Evolutionary conservation across 2,329 filamentous ascomycete genomes (phyloP).

Genomic region (Kalmusia sp.): DNA sequence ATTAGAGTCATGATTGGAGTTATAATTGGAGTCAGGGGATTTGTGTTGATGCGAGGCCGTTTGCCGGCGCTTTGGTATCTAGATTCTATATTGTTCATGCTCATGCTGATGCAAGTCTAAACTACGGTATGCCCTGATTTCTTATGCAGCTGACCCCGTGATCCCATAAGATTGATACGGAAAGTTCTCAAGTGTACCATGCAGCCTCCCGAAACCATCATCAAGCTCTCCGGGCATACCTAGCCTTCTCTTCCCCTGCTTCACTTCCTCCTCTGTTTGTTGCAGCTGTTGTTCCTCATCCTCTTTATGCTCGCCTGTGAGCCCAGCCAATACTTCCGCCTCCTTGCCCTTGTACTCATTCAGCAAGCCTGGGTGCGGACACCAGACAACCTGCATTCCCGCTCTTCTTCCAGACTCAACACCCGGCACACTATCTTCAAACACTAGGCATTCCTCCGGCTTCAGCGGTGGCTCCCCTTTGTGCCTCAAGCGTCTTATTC

Average conservation of each 20-base stretch:
- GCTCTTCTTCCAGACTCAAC: conserved; percentile 90
- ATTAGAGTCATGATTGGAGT: too few species aligned
- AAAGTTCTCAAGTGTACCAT: conserved; percentile 64
- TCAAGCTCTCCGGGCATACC: conserved; percentile 62
- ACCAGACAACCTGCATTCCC: conserved; percentile 95
- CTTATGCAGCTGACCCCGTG: conserved; percentile 5
- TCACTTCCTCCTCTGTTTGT: conserved; percentile 45
- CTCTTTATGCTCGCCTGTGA: conserved; percentile 73
- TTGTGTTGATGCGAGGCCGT: neutral
- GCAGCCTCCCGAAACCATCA: conserved; percentile 66
- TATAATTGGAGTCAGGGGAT: neutral
- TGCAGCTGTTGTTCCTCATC: conserved; percentile 52
- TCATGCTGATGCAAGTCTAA: neutral
- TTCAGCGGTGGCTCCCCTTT: conserved; percentile 67
- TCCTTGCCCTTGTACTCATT: conserved; percentile 79
- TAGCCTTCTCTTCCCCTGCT: conserved; percentile 46
- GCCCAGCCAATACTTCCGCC: conserved; percentile 81
- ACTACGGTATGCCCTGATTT: neutral
- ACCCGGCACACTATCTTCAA: conserved; percentile 93
- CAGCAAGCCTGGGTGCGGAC: conserved; percentile 80
- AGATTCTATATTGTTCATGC: neutral
- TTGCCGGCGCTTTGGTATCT: neutral
- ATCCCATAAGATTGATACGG: conserved; percentile 68
- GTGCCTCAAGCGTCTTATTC: conserved; percentile 73
- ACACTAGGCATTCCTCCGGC: conserved; percentile 91